A percentile compares a stretch with the other conserved stretches of the same genome.
phyloP scores from a whole-genome alignment of 2,329 filamentous ascomycete genomes.

The Didymella arachidicola region DNA sequence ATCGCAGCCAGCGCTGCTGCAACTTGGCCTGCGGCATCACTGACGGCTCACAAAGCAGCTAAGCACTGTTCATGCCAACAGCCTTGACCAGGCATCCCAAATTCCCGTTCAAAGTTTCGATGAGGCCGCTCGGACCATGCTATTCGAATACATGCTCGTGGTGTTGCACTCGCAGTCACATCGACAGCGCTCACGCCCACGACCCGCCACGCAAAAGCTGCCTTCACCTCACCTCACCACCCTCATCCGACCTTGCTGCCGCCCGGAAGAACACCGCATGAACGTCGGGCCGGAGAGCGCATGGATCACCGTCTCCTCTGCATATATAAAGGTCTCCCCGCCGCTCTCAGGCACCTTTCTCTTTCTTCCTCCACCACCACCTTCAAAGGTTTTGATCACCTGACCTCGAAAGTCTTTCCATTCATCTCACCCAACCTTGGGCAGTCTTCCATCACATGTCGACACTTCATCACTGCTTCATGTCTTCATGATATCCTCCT shows the following conservation, averaged over 20 bases:
- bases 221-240: slow-evolving; percentile 1
- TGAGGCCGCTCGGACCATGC: slow-evolving; percentile 14
- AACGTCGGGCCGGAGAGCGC: neutral
- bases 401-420: neutral
- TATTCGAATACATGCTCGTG: neutral
- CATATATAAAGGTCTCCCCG: neutral
- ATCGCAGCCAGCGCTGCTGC: neutral
- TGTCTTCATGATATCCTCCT: slow-evolving; percentile 4
- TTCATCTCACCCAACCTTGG: neutral
- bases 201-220: neutral
- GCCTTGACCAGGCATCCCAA: no score
- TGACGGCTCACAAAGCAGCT: neutral
- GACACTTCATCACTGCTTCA: slow-evolving; percentile 1
- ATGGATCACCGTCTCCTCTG: neutral
- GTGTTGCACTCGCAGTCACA: slow-evolving; percentile 1
- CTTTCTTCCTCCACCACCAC: neutral
- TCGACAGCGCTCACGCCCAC: neutral
- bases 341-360: neutral
- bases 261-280: neutral
- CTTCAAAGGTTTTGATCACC: neutral
- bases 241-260: slow-evolving; percentile 4
- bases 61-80: neutral
- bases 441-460: neutral
- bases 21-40: neutral
- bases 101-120: neutral